Evolutionary conservation across 768 basidiomycete genomes (phyloP), one percentile per base, ranked within the genome.

Genomic region (Inosperma sp.): DNA sequence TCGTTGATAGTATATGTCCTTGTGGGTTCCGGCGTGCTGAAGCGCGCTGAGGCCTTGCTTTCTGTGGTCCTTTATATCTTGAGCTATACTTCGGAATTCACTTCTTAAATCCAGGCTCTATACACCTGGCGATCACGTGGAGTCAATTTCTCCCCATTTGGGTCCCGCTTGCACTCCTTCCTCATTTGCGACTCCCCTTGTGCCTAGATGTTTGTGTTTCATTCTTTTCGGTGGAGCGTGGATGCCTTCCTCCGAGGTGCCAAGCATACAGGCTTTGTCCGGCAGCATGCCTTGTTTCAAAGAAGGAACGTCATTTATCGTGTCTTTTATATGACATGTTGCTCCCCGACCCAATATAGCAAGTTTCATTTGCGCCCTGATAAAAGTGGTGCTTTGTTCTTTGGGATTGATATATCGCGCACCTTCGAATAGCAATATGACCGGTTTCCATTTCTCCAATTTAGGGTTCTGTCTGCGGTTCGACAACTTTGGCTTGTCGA

Each of bases 181-280:
- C 56, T 47, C 49, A 63, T 65, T 60, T 56, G 63, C 43, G 14
- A 33, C 37, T 65, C 60, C 63, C 64, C 53, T 65, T 65, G 59
- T 63, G 43, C 51, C 22, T 34, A 19, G 12, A 22, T 16, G 39
- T 41, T 22, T 17, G 23, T 14, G 17, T 14, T 8, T 34, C 39
- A 17, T 7, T 22, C n/a, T 31, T 25, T 12, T 7, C 51, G 14
- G 33, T 27, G n/a, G 5, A 45, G 26, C 17, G 12, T 30, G 21
- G 27, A 39, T 42, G 34, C 42, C n/a, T 19, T 37, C 34, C 22
- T 30, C 43, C 40, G 29, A 34, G 7, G 30, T 26, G 41, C 21
- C 36, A 33, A 9, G 35, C 22, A 26, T 36, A 7, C 34, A 25
- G 34, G 9, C 46, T 48, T 48, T 50, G 49, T 50, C 34, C 8